phyloP scores from a whole-genome alignment of 2,329 filamentous ascomycete species.

The Colletotrichum sp. region DNA sequence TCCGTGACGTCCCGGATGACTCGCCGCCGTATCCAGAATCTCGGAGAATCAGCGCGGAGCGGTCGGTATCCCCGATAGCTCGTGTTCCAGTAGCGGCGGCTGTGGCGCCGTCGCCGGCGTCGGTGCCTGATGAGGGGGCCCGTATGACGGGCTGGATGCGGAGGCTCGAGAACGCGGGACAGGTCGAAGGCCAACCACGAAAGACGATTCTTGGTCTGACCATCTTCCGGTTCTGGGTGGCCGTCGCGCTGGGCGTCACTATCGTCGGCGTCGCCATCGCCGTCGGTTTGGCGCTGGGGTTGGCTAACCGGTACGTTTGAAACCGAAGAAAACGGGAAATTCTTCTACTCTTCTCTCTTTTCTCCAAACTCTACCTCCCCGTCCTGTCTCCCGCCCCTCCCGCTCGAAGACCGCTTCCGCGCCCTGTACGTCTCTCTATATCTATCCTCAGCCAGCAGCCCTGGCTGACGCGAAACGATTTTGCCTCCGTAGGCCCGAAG shows the following conservation, averaged over 20 bases:
- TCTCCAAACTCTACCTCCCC: background rate
- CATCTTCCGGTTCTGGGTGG: conserved; percentile 17
- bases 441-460: background rate
- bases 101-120: background rate
- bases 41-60: background rate
- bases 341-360: background rate
- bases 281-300: conserved; percentile 16
- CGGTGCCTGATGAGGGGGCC: background rate
- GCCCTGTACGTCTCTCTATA: background rate
- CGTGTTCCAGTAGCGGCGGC: background rate
- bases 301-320: conserved; percentile 21
- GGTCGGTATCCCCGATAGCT: background rate
- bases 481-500: background rate
- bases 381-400: background rate
- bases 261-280: conserved; percentile 18
- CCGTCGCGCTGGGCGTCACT: conserved; percentile 10
- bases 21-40: conserved; percentile 4
- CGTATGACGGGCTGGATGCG: background rate
- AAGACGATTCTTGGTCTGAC: conserved; percentile 17
- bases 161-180: conserved; percentile 1
- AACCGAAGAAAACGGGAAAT: background rate
- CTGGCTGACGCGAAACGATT: conserved; percentile 15
- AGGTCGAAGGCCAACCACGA: background rate
- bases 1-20: background rate
- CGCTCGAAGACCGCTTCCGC: background rate